A percentile compares a stretch with the other conserved stretches of the same genome.
phyloP scores from a whole-genome alignment of 176 grass and related monocot species.

The bread wheat (Triticum aestivum) region IWGSC_CS_RefSeq_v2.1 NC_057801.1:178027148-178027647 shows the following conservation, averaged over 20 bases:
- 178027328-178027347: background rate
- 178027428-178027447: constrained; percentile 1
- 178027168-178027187: background rate
- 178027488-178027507: background rate
- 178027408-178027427: background rate
- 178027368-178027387: background rate
- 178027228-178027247: background rate
- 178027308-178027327: constrained; percentile 2
- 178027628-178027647: background rate
- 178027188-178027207: background rate
- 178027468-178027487: background rate
- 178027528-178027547: background rate
- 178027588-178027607: background rate
- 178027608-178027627: background rate
- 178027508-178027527: background rate
- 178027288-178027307: background rate
- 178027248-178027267: constrained; percentile 3
- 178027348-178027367: background rate
- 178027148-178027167: background rate
- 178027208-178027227: background rate
- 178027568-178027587: background rate
- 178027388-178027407: constrained; percentile 29
- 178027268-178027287: background rate
- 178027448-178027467: background rate
- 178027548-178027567: background rate